Evolutionary conservation across 2,329 filamentous ascomycete genomes (phyloP).

Genomic region (Laburnicola sp.): DNA sequence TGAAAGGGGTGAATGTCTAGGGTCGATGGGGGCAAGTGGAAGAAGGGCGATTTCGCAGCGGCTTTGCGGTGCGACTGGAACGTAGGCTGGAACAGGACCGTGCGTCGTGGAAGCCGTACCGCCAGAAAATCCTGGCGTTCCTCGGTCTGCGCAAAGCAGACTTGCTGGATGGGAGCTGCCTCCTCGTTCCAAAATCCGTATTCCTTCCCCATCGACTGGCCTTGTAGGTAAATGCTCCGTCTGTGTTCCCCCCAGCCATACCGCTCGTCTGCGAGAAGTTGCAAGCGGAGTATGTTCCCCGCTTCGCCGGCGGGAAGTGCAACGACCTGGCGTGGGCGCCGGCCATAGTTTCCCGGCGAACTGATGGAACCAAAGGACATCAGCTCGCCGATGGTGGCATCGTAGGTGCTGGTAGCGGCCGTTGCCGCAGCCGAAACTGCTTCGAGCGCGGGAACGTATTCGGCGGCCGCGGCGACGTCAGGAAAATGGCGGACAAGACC

Average conservation of each 20-base stretch:
- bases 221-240: constrained; percentile 52
- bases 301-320: constrained; percentile 55
- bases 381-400: constrained; percentile 49
- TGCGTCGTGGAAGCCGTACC: constrained; percentile 52
- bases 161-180: constrained; percentile 57
- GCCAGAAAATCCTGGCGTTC: constrained; percentile 54
- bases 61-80: constrained; percentile 20
- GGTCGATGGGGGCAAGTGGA: constrained; percentile 49
- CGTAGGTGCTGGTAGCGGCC: constrained; percentile 39
- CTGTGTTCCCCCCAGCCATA: constrained; percentile 58
- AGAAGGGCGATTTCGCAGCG: constrained; percentile 21
- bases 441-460: constrained; percentile 28
- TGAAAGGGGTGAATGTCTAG: constrained; percentile 61
- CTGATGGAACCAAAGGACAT: constrained; percentile 62
- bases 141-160: constrained; percentile 54
- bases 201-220: constrained; percentile 53
- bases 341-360: constrained; percentile 38
- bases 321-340: constrained; percentile 35
- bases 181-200: constrained; percentile 60
- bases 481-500: constrained; percentile 25
- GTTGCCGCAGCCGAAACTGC: constrained; percentile 34
- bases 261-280: constrained; percentile 54
- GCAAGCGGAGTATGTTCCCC: constrained; percentile 62
- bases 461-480: constrained; percentile 28
- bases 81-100: constrained; percentile 52